Base-by-base conservation (phyloP, 306 rosid species). In the Quercus berberidifolia region DNA sequence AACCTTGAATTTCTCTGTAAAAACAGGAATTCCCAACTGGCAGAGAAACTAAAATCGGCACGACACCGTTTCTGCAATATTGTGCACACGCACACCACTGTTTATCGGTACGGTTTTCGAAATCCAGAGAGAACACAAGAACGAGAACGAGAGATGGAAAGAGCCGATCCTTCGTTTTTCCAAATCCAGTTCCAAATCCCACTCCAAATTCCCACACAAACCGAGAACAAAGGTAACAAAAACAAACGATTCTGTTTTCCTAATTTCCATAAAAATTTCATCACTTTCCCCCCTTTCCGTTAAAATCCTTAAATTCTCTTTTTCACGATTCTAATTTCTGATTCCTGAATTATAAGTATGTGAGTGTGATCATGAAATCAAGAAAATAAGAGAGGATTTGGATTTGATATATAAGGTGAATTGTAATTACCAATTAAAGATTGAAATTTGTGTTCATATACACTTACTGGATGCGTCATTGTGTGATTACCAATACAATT, bases 131-230 rank as follows among this genome's bases (percentile, higher is more conserved):
- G 54, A 20, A 30, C 46, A 41, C 12, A 3, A n/a, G 80, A 75
- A 33, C 35, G 25, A 19, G 38, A 25, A 14, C 15, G 71, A 13
- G 76, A 25, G 6, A 67, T 69, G 65, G 80, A 25, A 17, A 52
- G 74, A 4, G 59, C 75, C 13, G 25, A 2, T 59, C 69, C 79
- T 81, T 56, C 59, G 59, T 65, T 70, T 59, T 81, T 60, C 76
- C 58, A 75, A 38, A 38, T 38, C 46, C 46, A 11, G 75, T 81
- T 60, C 76, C 58, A 75, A 38, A 38, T 38, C 46, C 46, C 46
- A 77, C 80, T 76, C 83, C 13, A 55, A 59, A n/a, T 74, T 51
- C 74, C 11, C 10, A 23, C 74, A 55, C 73, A 20, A 60, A 46
- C 26, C 6, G 12, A 19, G 46, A 75, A 21, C 54, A 49, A 77